Evolutionary conservation across 176 grass and related monocot genomes (phyloP), one percentile per base, ranked within the genome.

Genomic region (Eremochloa ophiuroides): DNA sequence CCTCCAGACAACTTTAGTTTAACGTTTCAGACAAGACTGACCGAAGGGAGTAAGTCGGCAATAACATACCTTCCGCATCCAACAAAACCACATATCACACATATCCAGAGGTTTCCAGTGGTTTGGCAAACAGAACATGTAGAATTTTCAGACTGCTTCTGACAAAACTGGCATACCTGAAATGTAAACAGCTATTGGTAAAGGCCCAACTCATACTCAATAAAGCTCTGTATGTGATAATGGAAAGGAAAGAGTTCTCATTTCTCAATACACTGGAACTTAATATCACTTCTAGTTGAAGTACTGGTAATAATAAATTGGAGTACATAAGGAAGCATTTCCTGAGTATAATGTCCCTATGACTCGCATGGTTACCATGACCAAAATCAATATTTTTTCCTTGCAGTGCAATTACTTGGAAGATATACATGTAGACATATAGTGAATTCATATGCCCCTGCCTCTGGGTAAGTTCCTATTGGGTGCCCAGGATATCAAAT

Each of bases 31-130:
- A 61, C 5, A 61, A 11, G 11, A 27, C 25, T 61, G 10, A 27
- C 58, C 1, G 1, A 27, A 27, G 58, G 11, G 56, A 59, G 42
- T 61, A 22, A 39, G 30, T 29, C 40, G 16, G 48, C n/a, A 20
- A 28, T 46, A 23, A 34, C 46, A 65, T 98, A 95, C 95, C 96
- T 93, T 93, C 96, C 96, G 5, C 96, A 98, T 71, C 96, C 96
- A 89, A 95, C 90, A 89, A 95, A 98, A 86, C 96, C 96, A 63
- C 96, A 98, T 53, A 98, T 95, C 37, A 98, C 79, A 84, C 96
- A 98, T 68, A 95, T 98, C 95, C 95, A 98, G 7, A 98, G 92
- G 80, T 98, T 91, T 93, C 88, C 88, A 40, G 88, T 85, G 33
- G 90, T 94, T 69, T 85, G 84, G 66, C 95, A 98, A 79, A 98